These are phyloP conservation scores for Flagelloscypha sp. DNA, from an alignment of 768 basidiomycete species.

Conservation along the genomic window DNA sequence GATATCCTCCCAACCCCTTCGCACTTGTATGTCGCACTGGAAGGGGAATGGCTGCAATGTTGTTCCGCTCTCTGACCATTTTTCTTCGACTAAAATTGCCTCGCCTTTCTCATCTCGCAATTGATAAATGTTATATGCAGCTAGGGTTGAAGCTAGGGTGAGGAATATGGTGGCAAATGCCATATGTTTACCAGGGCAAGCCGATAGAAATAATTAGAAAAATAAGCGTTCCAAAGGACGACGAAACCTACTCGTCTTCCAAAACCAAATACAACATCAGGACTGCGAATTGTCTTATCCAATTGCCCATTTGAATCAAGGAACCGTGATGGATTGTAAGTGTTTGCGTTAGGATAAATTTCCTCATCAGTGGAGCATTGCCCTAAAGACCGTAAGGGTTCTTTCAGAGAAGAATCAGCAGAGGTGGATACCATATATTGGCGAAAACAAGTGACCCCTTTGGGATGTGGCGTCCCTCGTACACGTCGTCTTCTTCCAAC, in stretches of 20 bases:
- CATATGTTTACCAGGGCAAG: constrained; percentile 49
- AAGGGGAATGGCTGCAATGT: too few species aligned
- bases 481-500: constrained; percentile 12
- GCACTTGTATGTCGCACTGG: too few species aligned
- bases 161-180: constrained; percentile 41
- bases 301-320: too few species aligned
- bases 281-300: too few species aligned
- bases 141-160: constrained; percentile 34
- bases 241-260: constrained; percentile 35
- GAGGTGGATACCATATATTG: constrained; percentile 16
- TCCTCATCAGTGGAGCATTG: too few species aligned
- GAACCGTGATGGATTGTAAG: too few species aligned
- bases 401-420: too few species aligned
- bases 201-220: not conserved
- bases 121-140: constrained; percentile 37
- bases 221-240: constrained; percentile 2
- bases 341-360: too few species aligned
- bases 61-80: too few species aligned
- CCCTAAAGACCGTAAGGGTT: too few species aligned
- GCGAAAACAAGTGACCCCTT: constrained; percentile 13
- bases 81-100: constrained; percentile 28
- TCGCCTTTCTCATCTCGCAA: constrained; percentile 33
- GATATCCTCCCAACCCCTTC: too few species aligned
- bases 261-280: constrained; percentile 48
- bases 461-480: constrained; percentile 16